These are phyloP conservation scores for Fibroporia radiculosa DNA, from an alignment of 768 basidiomycete genomes.

Conservation along the genomic window DNA sequence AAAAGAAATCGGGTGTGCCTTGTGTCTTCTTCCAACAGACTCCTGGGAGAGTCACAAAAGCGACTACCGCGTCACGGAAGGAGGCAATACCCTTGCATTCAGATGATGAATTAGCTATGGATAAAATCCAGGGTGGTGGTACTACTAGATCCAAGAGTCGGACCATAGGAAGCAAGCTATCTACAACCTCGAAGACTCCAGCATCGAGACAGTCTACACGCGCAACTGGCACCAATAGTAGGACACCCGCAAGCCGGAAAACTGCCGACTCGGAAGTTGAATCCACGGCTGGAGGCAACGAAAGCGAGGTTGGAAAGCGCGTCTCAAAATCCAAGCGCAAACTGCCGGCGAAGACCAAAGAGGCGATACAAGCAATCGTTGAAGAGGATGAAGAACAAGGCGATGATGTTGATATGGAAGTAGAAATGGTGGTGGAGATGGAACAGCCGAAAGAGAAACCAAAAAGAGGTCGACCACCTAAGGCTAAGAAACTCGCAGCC, in stretches of 20 bases:
- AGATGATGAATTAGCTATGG: constrained; percentile 20
- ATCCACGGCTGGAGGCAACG: constrained; percentile 20
- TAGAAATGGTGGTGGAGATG: constrained; percentile 1
- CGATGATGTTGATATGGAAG: constrained; percentile 11
- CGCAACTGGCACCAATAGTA: constrained; percentile 8
- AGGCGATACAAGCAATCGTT: constrained; percentile 20
- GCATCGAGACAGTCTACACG: constrained; percentile 15
- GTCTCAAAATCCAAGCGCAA: constrained; percentile 21
- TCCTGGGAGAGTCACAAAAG: too few species aligned
- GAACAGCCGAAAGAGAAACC: constrained; percentile 8
- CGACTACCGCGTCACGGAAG: too few species aligned
- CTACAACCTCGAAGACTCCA: constrained; percentile 13
- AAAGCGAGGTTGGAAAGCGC: constrained; percentile 18
- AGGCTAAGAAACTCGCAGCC: constrained; percentile 5
- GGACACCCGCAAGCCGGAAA: constrained; percentile 10
- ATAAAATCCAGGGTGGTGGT: too few species aligned
- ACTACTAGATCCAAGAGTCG: too few species aligned
- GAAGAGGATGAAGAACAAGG: constrained; percentile 22
- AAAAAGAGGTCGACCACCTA: constrained; percentile 12
- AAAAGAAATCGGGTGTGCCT: constrained; percentile 33
- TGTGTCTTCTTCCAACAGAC: constrained; percentile 38
- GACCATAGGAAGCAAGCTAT: too few species aligned
- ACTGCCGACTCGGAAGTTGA: constrained; percentile 14
- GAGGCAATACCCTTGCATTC: constrained; percentile 12
- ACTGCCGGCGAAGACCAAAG: constrained; percentile 14